Evolutionary conservation across 2,329 filamentous ascomycete species (phyloP).

Genomic region (Fusarium drepaniforme): DNA sequence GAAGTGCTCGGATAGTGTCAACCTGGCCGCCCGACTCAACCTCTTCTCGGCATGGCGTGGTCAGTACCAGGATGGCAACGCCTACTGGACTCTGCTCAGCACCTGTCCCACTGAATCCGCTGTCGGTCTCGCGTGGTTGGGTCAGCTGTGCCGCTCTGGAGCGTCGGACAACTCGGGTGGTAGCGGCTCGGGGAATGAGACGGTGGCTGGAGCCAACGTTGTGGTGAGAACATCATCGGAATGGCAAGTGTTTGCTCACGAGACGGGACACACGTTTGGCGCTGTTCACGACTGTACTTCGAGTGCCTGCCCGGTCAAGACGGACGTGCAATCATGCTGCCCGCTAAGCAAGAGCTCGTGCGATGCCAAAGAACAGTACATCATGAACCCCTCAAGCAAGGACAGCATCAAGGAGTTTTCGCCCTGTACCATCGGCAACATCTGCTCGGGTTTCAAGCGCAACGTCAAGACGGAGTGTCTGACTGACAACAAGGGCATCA

Average conservation of each 20-base stretch:
- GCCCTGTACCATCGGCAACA: constrained; percentile 90
- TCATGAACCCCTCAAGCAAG: constrained; percentile 95
- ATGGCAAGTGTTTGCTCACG: constrained; percentile 97
- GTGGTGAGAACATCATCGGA: constrained; percentile 86
- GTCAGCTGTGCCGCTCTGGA: constrained; percentile 80
- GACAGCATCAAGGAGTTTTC: constrained; percentile 83
- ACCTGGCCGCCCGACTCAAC: constrained; percentile 84
- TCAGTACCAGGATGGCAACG: constrained; percentile 80
- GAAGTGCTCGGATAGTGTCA: constrained; percentile 71
- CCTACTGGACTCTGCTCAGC: constrained; percentile 92
- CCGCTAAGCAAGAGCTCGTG: constrained; percentile 77
- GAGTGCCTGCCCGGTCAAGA: constrained; percentile 74
- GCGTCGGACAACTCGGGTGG: constrained; percentile 64
- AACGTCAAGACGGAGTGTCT: constrained; percentile 83
- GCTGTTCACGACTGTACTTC: constrained; percentile 92
- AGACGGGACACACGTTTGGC: constrained; percentile 94
- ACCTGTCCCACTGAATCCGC: constrained; percentile 85
- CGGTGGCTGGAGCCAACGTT: constrained; percentile 88
- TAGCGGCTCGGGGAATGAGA: constrained; percentile 70
- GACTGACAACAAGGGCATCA: constrained; percentile 85
- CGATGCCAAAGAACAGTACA: constrained; percentile 81
- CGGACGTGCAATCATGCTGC: constrained; percentile 75
- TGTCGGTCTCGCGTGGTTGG: constrained; percentile 93
- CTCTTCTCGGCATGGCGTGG: constrained; percentile 92
- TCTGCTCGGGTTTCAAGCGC: constrained; percentile 87